These are phyloP conservation scores for Dactylonectria estremocensis DNA, from an alignment of 2,329 filamentous ascomycete genomes.

Conservation along the genomic window DNA sequence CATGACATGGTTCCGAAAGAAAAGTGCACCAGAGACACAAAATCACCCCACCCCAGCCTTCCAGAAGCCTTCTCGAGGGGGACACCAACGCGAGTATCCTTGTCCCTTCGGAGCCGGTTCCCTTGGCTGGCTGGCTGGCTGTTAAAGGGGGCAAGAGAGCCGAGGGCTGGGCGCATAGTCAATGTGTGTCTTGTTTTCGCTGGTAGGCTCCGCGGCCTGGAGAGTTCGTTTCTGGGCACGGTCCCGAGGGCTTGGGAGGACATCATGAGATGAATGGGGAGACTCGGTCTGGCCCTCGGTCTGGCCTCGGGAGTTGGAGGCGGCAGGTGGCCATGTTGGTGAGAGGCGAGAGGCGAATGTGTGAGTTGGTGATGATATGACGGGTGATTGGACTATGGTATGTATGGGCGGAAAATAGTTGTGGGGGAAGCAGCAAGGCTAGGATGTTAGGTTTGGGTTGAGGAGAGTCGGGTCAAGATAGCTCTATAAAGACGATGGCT, in stretches of 20 bases:
- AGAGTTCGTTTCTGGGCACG: background rate
- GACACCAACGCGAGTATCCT: background rate
- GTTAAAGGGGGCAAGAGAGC: background rate
- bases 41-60: slow-evolving; percentile 24
- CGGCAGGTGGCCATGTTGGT: background rate
- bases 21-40: slow-evolving; percentile 1
- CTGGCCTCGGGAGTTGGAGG: background rate
- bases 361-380: background rate
- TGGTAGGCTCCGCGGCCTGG: background rate
- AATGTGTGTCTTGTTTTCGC: background rate
- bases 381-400: background rate
- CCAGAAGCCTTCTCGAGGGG: slow-evolving; percentile 13
- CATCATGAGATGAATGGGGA: background rate
- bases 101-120: background rate
- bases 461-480: too few relatives aligned
- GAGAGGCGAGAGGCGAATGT: background rate
- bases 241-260: slow-evolving; percentile 7
- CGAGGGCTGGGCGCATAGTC: background rate
- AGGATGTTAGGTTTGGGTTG: background rate
- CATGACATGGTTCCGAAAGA: slow-evolving; percentile 1
- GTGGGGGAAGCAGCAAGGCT: background rate
- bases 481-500: too few relatives aligned
- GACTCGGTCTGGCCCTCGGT: background rate
- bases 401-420: background rate
- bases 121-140: background rate